Conservation (phyloP, 495 filamentous ascomycete species). For the Neurospora sp. region DNA sequence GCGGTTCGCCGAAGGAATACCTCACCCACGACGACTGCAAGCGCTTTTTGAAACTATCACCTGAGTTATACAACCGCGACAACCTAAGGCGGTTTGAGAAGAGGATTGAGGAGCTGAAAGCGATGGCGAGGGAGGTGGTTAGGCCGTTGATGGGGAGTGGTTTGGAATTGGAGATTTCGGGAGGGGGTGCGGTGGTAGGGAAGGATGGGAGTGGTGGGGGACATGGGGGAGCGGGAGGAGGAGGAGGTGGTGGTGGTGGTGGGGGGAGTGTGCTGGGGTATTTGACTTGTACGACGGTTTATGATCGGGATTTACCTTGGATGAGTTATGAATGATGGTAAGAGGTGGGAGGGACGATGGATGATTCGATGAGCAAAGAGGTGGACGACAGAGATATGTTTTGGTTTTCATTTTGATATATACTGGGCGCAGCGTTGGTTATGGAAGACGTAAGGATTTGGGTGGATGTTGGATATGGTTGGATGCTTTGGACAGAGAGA, state of each 20-base stretch:
- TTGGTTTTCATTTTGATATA: neutral
- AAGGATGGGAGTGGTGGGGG: no score
- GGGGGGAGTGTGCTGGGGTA: constrained; percentile 42
- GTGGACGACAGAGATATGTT: neutral
- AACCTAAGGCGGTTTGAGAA: constrained; percentile 73
- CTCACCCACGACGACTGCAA: constrained; percentile 80
- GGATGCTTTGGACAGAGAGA: constrained; percentile 1
- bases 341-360: neutral
- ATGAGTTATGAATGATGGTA: constrained; percentile 21
- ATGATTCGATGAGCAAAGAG: no score
- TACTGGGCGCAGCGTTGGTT: neutral
- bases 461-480: neutral
- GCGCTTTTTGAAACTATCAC: constrained; percentile 68
- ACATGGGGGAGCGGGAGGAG: neutral
- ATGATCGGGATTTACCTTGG: constrained; percentile 76
- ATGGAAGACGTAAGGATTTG: neutral
- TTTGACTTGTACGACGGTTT: constrained; percentile 69
- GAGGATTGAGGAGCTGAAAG: constrained; percentile 78
- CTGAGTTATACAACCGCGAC: constrained; percentile 60
- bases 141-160: constrained; percentile 76
- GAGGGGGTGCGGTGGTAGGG: no score
- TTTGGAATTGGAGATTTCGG: constrained; percentile 56
- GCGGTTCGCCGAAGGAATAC: constrained; percentile 48
- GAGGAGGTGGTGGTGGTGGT: neutral
- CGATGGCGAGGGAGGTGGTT: constrained; percentile 69